Evolutionary conservation across 2,329 filamentous ascomycete species (phyloP).

Genomic region (Fusarium sp.): DNA sequence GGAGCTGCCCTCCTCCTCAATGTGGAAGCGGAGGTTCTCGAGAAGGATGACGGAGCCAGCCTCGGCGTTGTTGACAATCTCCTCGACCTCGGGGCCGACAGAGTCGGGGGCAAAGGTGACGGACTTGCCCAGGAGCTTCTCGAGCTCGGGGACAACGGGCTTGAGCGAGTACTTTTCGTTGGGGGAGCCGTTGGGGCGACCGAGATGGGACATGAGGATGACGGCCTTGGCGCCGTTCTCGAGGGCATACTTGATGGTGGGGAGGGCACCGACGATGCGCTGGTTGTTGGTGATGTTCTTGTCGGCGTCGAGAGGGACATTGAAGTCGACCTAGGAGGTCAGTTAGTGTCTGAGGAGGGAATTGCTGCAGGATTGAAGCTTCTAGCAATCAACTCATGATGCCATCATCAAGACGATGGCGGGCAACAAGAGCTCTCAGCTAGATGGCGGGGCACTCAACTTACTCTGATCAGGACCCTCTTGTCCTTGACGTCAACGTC

Average conservation of each 20-base stretch:
- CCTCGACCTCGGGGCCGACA: conserved; percentile 90
- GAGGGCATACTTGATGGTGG: conserved; percentile 94
- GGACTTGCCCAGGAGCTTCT: conserved; percentile 86
- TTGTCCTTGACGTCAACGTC: conserved; percentile 98
- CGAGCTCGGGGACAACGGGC: conserved; percentile 89
- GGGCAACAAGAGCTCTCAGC: conserved; percentile 5
- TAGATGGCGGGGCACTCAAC: conserved; percentile 55
- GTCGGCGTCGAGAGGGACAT: conserved; percentile 92
- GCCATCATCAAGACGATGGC: conserved; percentile 5
- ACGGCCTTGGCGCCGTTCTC: conserved; percentile 93
- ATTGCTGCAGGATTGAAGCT: conserved; percentile 12
- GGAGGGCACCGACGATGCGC: conserved; percentile 94
- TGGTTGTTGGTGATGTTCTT: conserved; percentile 98
- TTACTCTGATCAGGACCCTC: conserved; percentile 95
- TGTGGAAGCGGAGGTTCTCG: conserved; percentile 98
- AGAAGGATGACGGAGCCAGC: conserved; percentile 88
- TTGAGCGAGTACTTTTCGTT: conserved; percentile 96
- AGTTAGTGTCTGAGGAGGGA: not conserved
- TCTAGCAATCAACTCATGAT: not conserved
- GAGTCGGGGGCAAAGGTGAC: conserved; percentile 92
- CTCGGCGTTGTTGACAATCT: conserved; percentile 83
- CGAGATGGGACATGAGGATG: conserved; percentile 97
- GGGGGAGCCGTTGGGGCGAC: conserved; percentile 88
- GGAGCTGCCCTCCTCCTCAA: conserved; percentile 96
- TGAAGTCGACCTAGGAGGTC: conserved; percentile 89